Base-by-base conservation (phyloP, 441 rosid species). In the Pelargonium cotyledonis region DNA sequence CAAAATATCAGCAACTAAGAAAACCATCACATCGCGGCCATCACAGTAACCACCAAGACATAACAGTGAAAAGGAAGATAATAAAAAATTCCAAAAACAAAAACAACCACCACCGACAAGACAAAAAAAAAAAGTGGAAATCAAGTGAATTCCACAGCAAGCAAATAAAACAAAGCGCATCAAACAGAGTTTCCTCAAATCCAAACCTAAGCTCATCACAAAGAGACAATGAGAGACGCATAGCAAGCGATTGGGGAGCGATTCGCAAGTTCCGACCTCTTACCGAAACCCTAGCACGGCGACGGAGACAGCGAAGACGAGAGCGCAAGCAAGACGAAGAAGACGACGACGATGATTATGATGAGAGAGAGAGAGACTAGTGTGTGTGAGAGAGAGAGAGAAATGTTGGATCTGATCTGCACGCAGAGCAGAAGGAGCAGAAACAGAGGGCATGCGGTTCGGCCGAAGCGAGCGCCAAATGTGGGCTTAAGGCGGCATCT, bases 371-470 rank as follows among this genome's bases (percentile, higher is more conserved):
- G 58, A 51, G 58, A 15, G 19, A 49, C 16, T 23, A 2, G 57
- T 14, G 58, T 1, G 19, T 0, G 19, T 51, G 58, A n/a, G 18
- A 14, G 18, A 14, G 57, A 51, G 19, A 51, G 15, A 51, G 58
- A 51, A 19, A 51, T 16, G 15, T 5, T 51, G 58, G 58, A 51
- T 51, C 58, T 51, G 58, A n/a, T n/a, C n/a, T n/a, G n/a, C n/a
- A n/a, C n/a, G n/a, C 19, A 23, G 26, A 23, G 26, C 26, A 23
- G 1, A 23, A 23, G 26, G 26, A 23, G 26, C 26, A 51, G 58
- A 51, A 51, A 51, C 58, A 51, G 58, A 51, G 58, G 58, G 58
- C 58, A 51, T 15, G n/a, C 58, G 58, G 58, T 51, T 51, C 58
- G 58, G 58, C 16, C 58, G 58, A 6, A 51, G 58, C n/a, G 58